Conservation (phyloP, 768 basidiomycete species). For the Melanogaster broomeanus region DNA sequence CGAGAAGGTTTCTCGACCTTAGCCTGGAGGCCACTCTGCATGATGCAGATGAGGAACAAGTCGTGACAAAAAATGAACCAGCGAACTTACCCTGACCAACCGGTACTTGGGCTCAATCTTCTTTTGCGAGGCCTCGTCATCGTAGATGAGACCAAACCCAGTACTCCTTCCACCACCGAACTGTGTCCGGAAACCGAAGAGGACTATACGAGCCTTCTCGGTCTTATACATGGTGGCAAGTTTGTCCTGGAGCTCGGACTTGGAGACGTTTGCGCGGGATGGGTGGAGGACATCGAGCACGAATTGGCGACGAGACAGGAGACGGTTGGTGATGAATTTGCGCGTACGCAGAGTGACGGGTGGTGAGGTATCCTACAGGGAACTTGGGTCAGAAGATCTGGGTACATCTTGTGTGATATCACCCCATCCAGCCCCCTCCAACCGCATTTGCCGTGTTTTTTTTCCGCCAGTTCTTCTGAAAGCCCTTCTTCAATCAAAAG, state of each 20-base stretch:
- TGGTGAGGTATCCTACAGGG: constrained; percentile 67
- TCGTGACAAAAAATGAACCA: neutral
- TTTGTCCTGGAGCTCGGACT: constrained; percentile 88
- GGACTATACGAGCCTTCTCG: constrained; percentile 85
- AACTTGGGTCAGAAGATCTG: constrained; percentile 17
- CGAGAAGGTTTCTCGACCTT: constrained; percentile 93
- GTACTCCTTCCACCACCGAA: constrained; percentile 99
- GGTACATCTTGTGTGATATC: constrained; percentile 21
- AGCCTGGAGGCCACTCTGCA: constrained; percentile 61
- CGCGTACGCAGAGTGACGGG: constrained; percentile 96
- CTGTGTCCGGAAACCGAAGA: constrained; percentile 92
- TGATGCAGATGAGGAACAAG: constrained; percentile 3
- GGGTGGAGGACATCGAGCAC: constrained; percentile 95
- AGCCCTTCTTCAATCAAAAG: constrained; percentile 22
- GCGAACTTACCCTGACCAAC: constrained; percentile 79
- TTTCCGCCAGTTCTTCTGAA: neutral
- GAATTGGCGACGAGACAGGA: constrained; percentile 94
- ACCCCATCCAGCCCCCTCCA: constrained; percentile 28
- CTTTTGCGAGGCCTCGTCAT: constrained; percentile 91
- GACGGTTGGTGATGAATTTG: constrained; percentile 99
- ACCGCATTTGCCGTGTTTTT: constrained; percentile 7
- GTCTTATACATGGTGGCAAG: constrained; percentile 93
- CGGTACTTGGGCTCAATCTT: constrained; percentile 98
- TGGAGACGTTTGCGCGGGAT: constrained; percentile 91
- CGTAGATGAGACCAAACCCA: constrained; percentile 97